Evolutionary conservation across 768 basidiomycete genomes (phyloP), one percentile per base, ranked within the genome.

Genomic region (Calvatia gigantea): DNA sequence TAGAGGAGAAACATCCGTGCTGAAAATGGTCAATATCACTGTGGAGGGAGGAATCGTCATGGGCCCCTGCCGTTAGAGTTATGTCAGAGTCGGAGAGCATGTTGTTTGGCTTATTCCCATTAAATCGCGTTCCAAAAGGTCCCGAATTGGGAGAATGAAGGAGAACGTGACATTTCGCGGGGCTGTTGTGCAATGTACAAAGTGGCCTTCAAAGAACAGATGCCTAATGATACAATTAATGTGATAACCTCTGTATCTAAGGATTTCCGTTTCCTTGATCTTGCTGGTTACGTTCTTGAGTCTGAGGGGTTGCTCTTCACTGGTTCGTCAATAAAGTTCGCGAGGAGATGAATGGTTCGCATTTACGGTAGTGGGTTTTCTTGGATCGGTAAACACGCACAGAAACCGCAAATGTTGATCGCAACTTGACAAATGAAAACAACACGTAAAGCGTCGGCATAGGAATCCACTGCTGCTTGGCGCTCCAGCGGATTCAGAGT

Each of bases 381-480:
- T 71, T 89, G 81, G 47, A 94, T 89, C 6, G 88, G 86, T 60
- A 91, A 63, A 66, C 83, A 85, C 41, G 81, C 77, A 57, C 93
- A 70, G 66, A 92, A 81, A 37, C 80, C 78, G 56, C 90, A 65
- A 64, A 90, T 60, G 60, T 85, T 86, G 60, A 87, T 72, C 28
- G 78, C 85, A 50, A 79, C 75, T 65, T 93, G 91, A 64, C 84
- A 86, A 56, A 91, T 83, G 75, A 94, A 95, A 57, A 92, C 90
- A 60, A 83, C 83, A 64, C 81, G 85, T 64, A 94, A 75, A 56
- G 92, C 89, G 65, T 84, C 81, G 43, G 84, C 84, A 71, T 94
- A 95, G 1, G 89, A 89, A 59, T 83, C 78, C 52, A 89, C 75
- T 6, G 91, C 93, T 47, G 82, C 83, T 59, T 77, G 69, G 62